Base-by-base conservation (phyloP, 2,329 filamentous ascomycete genomes). In the Fusarium sp. region DNA sequence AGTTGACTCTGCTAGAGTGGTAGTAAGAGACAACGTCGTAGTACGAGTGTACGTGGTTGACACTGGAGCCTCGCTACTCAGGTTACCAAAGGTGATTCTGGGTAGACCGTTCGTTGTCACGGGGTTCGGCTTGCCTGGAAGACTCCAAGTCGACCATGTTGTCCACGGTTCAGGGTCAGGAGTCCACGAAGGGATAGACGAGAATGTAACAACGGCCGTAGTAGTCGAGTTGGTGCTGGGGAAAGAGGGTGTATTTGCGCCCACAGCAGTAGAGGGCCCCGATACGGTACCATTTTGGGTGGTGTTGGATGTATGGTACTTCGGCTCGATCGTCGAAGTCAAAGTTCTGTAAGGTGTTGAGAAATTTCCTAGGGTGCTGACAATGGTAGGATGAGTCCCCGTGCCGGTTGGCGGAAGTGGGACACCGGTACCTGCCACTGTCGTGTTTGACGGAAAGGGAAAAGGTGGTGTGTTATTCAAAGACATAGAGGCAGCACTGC, bases 221-320 rank as follows among this genome's bases (percentile, higher is more conserved):
- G 49, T 39, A 25, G 68, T 75, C 4, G 66, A 65, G 46, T 74
- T 74, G n/a, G 61, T 64, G 6, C 59, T 55, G 6, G 72, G 62
- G 42, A 65, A 65, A 16, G 30, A 18, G 4, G 58, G 50, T 13
- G 53, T 53, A 39, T 31, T 59, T 48, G 65, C 67, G 11, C 58
- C 31, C 19, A 30, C 21, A 34, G 65, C 58, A 12, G 50, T 43
- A 14, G 60, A 61, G 28, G 48, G 21, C 26, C 42, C 55, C 19
- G 59, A 51, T 19, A 58, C 44, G 11, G 45, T 42, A 18, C 26
- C 41, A 16, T 28, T 30, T 26, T 49, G 26, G 25, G 56, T 69
- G 28, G 60, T 67, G 25, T 66, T 74, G 18, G 46, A 21, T 48
- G 62, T 34, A 45, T 30, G 41, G 37, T 62, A 52, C 11, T 51